Evolutionary conservation across 371 early-diverging fungal genomes (phyloP).

Genomic region (Parasitella parasitica): DNA sequence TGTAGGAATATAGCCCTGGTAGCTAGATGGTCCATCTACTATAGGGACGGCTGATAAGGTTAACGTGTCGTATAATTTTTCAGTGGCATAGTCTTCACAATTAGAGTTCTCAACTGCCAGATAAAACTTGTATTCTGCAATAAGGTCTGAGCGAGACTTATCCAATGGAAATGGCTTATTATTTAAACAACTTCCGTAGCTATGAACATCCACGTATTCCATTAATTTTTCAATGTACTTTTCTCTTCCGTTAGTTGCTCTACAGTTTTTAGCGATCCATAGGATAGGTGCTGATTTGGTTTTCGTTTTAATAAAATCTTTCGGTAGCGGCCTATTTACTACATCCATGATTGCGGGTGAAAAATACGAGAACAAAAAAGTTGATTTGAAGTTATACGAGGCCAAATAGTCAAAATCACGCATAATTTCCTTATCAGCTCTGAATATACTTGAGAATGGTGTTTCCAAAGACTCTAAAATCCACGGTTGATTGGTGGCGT

Average conservation of each 20-base stretch:
- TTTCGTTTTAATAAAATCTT: slow-evolving; percentile 35
- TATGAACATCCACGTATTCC: slow-evolving; percentile 38
- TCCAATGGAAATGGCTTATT: slow-evolving; percentile 32
- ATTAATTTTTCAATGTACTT: slow-evolving; percentile 36
- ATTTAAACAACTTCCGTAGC: slow-evolving; percentile 37
- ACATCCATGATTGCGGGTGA: slow-evolving; percentile 33
- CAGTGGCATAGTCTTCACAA: slow-evolving; percentile 45
- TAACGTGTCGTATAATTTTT: slow-evolving; percentile 40
- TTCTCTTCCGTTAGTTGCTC: slow-evolving; percentile 36
- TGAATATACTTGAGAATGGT: slow-evolving; percentile 31
- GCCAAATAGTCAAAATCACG: slow-evolving; percentile 35
- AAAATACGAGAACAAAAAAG: slow-evolving; percentile 36
- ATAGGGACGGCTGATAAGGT: slow-evolving; percentile 27
- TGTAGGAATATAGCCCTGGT: slow-evolving; percentile 35
- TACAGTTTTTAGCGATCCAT: slow-evolving; percentile 44
- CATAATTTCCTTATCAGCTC: slow-evolving; percentile 25
- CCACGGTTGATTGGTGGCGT: slow-evolving; percentile 31
- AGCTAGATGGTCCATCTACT: slow-evolving; percentile 34
- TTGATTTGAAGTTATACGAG: slow-evolving; percentile 35
- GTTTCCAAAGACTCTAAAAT: slow-evolving; percentile 40
- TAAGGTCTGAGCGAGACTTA: slow-evolving; percentile 24
- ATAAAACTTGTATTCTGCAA: slow-evolving; percentile 45
- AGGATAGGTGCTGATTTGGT: slow-evolving; percentile 30
- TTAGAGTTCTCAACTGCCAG: slow-evolving; percentile 43
- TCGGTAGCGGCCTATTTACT: slow-evolving; percentile 34